phyloP scores from a whole-genome alignment of 2,329 filamentous ascomycete species.

The Calycina herbarum region DNA sequence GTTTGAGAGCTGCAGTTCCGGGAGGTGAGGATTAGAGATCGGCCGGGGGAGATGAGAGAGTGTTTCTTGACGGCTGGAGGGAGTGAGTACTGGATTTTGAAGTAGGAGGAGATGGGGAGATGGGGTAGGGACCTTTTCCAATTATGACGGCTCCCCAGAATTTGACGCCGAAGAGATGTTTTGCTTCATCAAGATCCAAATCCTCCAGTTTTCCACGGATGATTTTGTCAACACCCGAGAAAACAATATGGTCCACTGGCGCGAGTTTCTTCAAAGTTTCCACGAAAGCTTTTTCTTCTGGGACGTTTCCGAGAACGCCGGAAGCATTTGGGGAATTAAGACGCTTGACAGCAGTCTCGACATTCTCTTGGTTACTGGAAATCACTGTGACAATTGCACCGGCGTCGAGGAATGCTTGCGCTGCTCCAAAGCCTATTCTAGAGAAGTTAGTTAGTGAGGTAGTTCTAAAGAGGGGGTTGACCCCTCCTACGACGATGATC shows the following conservation, averaged over 20 bases:
- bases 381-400: constrained; percentile 40
- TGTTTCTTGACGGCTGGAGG: constrained; percentile 38
- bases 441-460: background rate
- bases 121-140: constrained; percentile 36
- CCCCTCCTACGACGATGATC: constrained; percentile 41
- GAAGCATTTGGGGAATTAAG: constrained; percentile 29
- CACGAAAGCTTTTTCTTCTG: constrained; percentile 39
- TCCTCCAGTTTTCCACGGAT: constrained; percentile 41
- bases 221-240: constrained; percentile 42
- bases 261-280: constrained; percentile 36
- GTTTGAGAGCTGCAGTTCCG: constrained; percentile 39
- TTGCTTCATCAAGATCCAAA: constrained; percentile 38
- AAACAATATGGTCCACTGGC: constrained; percentile 42
- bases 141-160: constrained; percentile 43
- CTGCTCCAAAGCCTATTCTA: constrained; percentile 44
- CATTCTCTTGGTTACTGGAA: constrained; percentile 38
- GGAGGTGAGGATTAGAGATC: constrained; percentile 43
- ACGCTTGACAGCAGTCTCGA: constrained; percentile 37
- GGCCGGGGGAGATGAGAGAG: constrained; percentile 41
- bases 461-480: background rate
- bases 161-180: constrained; percentile 42
- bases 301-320: constrained; percentile 40
- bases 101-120: too few species aligned
- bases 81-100: background rate
- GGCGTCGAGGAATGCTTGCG: constrained; percentile 40